Conservation (phyloP, 2,329 filamentous ascomycete genomes). For the Penicillium hesseltinei region DNA sequence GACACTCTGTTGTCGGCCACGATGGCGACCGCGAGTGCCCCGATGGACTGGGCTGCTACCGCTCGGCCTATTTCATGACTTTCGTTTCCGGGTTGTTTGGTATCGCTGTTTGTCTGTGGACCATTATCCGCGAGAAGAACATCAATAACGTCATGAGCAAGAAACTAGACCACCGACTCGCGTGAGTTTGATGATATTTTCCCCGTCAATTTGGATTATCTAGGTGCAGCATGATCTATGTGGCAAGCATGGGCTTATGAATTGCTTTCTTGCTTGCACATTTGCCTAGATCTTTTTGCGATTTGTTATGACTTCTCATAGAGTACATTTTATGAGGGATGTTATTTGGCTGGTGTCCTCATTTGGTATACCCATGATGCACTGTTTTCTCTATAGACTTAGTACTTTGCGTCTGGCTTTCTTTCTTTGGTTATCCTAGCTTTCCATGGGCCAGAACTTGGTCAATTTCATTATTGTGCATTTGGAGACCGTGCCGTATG, state of each 20-base stretch:
- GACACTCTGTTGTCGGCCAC: constrained; percentile 67
- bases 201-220: not conserved
- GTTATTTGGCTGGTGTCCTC: constrained; percentile 4
- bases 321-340: constrained; percentile 9
- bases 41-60: constrained; percentile 78
- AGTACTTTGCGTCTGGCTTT: constrained; percentile 10
- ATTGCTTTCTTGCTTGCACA: not conserved
- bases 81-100: constrained; percentile 69
- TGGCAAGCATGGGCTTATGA: not conserved
- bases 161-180: constrained; percentile 35
- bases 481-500: not conserved
- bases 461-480: not conserved
- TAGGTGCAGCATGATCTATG: not conserved
- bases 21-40: constrained; percentile 72
- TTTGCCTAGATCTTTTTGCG: not conserved
- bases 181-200: constrained; percentile 17
- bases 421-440: not conserved
- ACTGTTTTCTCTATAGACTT: constrained; percentile 15
- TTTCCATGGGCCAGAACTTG: not conserved
- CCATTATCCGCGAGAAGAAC: constrained; percentile 42
- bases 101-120: constrained; percentile 64
- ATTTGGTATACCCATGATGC: constrained; percentile 7
- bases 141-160: constrained; percentile 26
- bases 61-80: constrained; percentile 75
- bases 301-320: constrained; percentile 1